Percentiles rank a stretch among this genome's conserved stretches.
Evolutionary conservation across 2,329 filamentous ascomycete species (phyloP).

Genomic region (Trichoderma guizhouense): DNA sequence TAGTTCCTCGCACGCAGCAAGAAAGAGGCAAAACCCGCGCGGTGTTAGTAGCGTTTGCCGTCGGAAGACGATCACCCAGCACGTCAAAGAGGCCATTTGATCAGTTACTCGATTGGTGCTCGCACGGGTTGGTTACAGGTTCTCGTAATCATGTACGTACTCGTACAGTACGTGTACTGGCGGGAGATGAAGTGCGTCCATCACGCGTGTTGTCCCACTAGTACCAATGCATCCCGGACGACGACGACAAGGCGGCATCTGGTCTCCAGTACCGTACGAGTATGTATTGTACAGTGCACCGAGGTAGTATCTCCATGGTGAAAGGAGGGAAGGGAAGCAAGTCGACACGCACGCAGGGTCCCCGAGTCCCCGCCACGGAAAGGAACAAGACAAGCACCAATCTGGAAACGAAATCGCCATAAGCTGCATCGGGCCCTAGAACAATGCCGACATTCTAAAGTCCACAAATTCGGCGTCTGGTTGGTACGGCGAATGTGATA

Average conservation of each 20-base stretch:
- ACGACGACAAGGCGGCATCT: not conserved
- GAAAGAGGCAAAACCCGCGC: not conserved
- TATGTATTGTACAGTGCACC: not conserved
- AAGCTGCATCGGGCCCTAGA: not conserved
- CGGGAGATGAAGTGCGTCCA: not conserved
- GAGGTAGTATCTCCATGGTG: not conserved
- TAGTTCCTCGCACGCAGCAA: not conserved
- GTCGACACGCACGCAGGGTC: not conserved
- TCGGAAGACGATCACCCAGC: not conserved
- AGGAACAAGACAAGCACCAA: not conserved
- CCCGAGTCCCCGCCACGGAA: not conserved
- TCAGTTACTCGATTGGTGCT: not conserved
- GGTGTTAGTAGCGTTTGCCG: not conserved
- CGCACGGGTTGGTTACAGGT: too few relatives aligned
- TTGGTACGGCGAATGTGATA: not conserved
- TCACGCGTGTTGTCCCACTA: not conserved
- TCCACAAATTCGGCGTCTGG: not conserved
- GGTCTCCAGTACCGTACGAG: not conserved
- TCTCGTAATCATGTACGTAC: not conserved
- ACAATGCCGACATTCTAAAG: not conserved
- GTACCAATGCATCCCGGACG: not conserved
- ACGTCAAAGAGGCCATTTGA: not conserved
- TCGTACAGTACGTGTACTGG: not conserved
- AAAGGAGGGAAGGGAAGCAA: not conserved
- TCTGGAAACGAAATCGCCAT: slow-evolving; percentile 3